Base-by-base conservation (phyloP, 148 eudicot species). In the Hydrangea macrophylla region DNA sequence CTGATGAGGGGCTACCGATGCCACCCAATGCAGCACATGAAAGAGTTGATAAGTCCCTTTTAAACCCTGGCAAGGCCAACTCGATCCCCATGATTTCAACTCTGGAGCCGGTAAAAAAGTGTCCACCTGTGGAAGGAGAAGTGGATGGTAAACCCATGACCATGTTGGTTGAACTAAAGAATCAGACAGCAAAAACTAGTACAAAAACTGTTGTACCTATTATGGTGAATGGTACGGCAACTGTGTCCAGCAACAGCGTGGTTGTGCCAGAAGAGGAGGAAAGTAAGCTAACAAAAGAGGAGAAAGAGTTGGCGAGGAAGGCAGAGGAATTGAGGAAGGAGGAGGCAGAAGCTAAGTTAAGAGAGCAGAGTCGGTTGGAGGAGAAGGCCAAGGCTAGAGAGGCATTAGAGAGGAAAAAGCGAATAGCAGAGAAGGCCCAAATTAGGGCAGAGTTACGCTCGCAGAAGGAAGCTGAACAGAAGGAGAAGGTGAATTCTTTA, bases 391-490 rank as follows among this genome's bases (percentile, higher is more conserved):
- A 93, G 81, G 92, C 92, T 25, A 62, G 75, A 60, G 92, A 93
- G 73, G 98, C 98, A n/a, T 45, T 79, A 20, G 90, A 88, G 68
- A 88, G 96, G 84, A 93, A 90, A 76, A 88, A 76, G 72, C 69
- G 78, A 70, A 78, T 67, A 61, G 89, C 88, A 8, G 84, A 86
- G 78, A 93, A 93, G 82, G 88, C 88, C 24, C 92, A 81, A 75
- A 65, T 84, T 12, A 86, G 84, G 78, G 96, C 96, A 1, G 86
- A 90, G 72, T 45, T 79, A 71, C 78, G 75, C 75, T 86, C 96
- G 26, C 91, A 60, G 74, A 90, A 83, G 77, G 96, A 88, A 82
- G 96, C 94, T 48, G 98, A 90, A 72, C 73, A 78, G 75, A 93
- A 80, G 74, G 90, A 85, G 76, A 90, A 92, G 95, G 98, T 93